Conservation (phyloP, 257 asterid genomes). For the Primulina huaijiensis region DNA sequence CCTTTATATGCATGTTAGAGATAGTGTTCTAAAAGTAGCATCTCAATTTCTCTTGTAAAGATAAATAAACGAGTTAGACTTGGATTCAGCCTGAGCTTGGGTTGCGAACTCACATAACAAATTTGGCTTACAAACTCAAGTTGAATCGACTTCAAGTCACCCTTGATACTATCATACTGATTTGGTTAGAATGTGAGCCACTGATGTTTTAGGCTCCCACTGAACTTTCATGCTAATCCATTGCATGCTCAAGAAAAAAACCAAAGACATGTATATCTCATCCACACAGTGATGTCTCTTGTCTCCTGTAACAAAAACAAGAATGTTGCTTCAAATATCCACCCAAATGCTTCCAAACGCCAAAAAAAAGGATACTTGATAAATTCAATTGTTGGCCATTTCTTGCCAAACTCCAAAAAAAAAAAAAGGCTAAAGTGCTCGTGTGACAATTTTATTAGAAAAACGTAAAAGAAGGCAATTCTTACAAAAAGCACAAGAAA, state of each 20-base stretch:
- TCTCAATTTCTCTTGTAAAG: too few species aligned
- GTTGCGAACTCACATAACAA: too few species aligned
- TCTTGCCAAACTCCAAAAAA: too few species aligned
- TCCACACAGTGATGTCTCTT: constrained; percentile 37
- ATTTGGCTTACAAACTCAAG: neutral
- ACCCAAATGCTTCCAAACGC: constrained; percentile 38
- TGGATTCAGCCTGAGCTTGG: neutral
- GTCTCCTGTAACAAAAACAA: constrained; percentile 67
- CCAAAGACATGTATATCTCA: constrained; percentile 43
- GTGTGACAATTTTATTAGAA: too few species aligned
- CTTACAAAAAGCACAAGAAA: too few species aligned
- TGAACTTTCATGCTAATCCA: constrained; percentile 27
- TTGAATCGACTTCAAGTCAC: neutral
- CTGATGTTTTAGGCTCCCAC: neutral
- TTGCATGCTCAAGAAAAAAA: constrained; percentile 31
- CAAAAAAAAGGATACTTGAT: too few species aligned
- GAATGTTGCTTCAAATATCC: constrained; percentile 50
- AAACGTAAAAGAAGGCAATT: too few species aligned
- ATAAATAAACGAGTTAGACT: neutral
- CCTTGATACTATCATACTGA: too few species aligned
- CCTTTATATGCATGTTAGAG: too few species aligned
- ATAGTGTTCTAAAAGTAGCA: too few species aligned
- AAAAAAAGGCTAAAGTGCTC: too few species aligned
- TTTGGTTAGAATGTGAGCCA: neutral
- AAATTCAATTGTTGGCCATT: too few species aligned